Evolutionary conservation across 2,329 filamentous ascomycete species (phyloP).

Genomic region (Ascochyta koolunga): DNA sequence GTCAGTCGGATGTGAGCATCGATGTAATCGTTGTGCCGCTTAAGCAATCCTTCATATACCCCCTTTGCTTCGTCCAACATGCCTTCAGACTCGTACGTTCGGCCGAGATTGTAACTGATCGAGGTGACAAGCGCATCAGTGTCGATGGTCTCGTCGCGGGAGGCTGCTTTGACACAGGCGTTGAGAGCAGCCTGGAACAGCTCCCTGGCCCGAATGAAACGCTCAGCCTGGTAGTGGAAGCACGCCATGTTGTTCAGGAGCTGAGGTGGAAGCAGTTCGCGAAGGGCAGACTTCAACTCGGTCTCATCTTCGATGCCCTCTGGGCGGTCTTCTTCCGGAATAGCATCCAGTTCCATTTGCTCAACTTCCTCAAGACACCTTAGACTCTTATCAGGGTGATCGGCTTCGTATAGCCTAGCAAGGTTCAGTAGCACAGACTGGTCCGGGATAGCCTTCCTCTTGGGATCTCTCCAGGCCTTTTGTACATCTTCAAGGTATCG

Average conservation of each 20-base stretch:
- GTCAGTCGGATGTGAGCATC: conserved; percentile 88
- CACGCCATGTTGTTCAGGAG: conserved; percentile 97
- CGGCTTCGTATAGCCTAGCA: conserved; percentile 85
- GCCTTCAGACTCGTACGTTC: conserved; percentile 87
- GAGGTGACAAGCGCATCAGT: conserved; percentile 92
- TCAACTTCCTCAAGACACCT: conserved; percentile 93
- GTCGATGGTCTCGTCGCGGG: conserved; percentile 77
- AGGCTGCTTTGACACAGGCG: conserved; percentile 81
- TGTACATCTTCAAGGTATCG: conserved; percentile 83
- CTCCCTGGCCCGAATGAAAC: conserved; percentile 77
- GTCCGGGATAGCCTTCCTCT: conserved; percentile 81
- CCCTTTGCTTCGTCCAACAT: conserved; percentile 82
- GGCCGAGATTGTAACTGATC: conserved; percentile 94
- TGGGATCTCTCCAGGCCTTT: conserved; percentile 88
- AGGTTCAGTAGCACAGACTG: conserved; percentile 89
- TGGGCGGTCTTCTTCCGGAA: conserved; percentile 73
- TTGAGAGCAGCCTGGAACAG: conserved; percentile 92
- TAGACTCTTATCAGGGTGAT: conserved; percentile 86
- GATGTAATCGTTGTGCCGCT: conserved; percentile 87
- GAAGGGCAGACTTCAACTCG: conserved; percentile 65
- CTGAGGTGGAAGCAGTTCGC: conserved; percentile 83
- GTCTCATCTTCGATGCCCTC: conserved; percentile 54
- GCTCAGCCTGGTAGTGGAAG: conserved; percentile 89
- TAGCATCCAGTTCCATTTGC: conserved; percentile 81
- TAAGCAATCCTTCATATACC: conserved; percentile 84